A percentile compares a stretch with the other conserved stretches of the same genome.
Evolutionary conservation across 768 basidiomycete species (phyloP).

Genomic region (Agaricus blazei): DNA sequence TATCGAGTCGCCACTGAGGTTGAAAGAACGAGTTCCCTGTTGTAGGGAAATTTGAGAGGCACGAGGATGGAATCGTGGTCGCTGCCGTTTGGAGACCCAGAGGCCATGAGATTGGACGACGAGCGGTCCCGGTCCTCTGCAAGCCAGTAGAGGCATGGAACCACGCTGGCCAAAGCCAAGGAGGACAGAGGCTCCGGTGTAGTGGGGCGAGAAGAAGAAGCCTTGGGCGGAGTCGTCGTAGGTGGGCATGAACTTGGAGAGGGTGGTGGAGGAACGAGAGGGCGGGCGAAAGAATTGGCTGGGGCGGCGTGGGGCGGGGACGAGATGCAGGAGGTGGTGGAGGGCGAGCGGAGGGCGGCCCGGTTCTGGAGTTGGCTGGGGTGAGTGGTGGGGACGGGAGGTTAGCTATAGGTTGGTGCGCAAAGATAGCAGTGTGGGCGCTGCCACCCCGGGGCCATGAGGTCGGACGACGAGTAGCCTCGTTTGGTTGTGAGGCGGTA

Average conservation of each 20-base stretch:
- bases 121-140: constrained; percentile 29
- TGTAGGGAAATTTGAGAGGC: constrained; percentile 24
- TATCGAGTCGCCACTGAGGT: constrained; percentile 34
- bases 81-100: neutral
- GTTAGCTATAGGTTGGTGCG: neutral
- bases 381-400: constrained; percentile 1
- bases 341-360: constrained; percentile 5
- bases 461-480: too few species aligned
- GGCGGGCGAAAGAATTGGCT: constrained; percentile 11
- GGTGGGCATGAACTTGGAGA: constrained; percentile 1
- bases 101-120: neutral
- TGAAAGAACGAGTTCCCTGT: constrained; percentile 28
- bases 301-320: constrained; percentile 32
- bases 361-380: constrained; percentile 3
- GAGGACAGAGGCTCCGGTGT: constrained; percentile 18
- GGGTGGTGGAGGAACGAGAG: constrained; percentile 1
- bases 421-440: too few species aligned
- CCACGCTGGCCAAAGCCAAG: constrained; percentile 28
- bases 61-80: constrained; percentile 25
- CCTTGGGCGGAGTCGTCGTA: neutral
- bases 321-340: constrained; percentile 31
- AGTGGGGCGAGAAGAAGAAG: neutral
- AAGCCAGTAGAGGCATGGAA: constrained; percentile 64
- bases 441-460: too few species aligned
- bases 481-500: too few species aligned